Evolutionary conservation across 805 yeast genomes (phyloP).

Genomic region (Barnettozyma salicaria): DNA sequence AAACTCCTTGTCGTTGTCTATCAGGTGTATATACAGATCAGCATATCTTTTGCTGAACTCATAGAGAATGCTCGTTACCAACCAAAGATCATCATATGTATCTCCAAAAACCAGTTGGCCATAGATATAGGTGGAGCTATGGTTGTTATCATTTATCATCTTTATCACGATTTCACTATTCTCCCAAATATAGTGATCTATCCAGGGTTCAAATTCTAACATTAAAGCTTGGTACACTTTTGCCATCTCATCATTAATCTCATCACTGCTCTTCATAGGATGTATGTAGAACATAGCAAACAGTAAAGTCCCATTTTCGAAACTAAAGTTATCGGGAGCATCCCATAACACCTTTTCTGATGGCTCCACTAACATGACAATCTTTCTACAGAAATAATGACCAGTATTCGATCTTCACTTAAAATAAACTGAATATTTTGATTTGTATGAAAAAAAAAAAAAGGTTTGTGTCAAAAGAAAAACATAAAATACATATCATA

Average conservation of each 20-base stretch:
- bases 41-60: slow-evolving; percentile 30
- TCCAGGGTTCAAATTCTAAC: slow-evolving; percentile 31
- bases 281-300: slow-evolving; percentile 29
- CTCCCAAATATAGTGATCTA: slow-evolving; percentile 39
- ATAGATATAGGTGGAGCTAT: slow-evolving; percentile 19
- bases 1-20: slow-evolving; percentile 54
- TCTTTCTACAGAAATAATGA: too few species aligned
- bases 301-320: slow-evolving; percentile 16
- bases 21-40: slow-evolving; percentile 38
- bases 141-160: neutral
- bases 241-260: slow-evolving; percentile 13
- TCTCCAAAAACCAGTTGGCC: slow-evolving; percentile 42
- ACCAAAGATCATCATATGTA: slow-evolving; percentile 38
- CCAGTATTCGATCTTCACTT: neutral
- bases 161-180: slow-evolving; percentile 15
- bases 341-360: slow-evolving; percentile 16
- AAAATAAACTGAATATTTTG: neutral
- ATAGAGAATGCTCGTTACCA: slow-evolving; percentile 36
- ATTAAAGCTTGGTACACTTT: slow-evolving; percentile 20
- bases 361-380: too few species aligned
- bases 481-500: too few species aligned
- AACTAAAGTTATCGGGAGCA: neutral
- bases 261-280: slow-evolving; percentile 25
- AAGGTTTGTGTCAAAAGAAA: neutral
- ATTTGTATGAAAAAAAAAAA: too few species aligned